A percentile compares a stretch with the other conserved stretches of the same genome.
Conservation (phyloP, 352 stramenopile genomes). For the Phytophthora citricola region DNA sequence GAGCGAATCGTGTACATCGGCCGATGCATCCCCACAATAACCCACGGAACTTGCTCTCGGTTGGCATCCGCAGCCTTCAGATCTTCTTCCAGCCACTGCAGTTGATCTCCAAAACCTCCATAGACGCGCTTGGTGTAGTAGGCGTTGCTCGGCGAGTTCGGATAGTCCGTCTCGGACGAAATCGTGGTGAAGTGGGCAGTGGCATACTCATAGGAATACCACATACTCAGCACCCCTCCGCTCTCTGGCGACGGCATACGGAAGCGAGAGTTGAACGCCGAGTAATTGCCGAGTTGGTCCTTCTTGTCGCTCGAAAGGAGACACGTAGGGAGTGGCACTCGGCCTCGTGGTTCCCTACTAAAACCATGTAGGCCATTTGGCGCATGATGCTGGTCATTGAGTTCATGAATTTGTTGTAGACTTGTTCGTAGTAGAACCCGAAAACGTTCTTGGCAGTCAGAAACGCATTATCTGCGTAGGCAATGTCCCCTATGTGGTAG, state of each 20-base stretch:
- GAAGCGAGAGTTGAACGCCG: constrained; percentile 56
- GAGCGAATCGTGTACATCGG: constrained; percentile 53
- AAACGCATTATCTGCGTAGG: constrained; percentile 42
- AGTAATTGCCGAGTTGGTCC: constrained; percentile 55
- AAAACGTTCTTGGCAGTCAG: constrained; percentile 30
- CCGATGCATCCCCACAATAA: constrained; percentile 63
- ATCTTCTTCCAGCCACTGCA: constrained; percentile 62
- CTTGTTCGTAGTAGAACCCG: constrained; percentile 46
- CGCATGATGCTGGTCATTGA: constrained; percentile 46
- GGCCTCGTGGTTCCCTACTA: constrained; percentile 75
- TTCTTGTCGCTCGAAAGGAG: constrained; percentile 32
- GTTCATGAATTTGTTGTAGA: constrained; percentile 80
- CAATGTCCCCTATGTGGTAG: constrained; percentile 41
- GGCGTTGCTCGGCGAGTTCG: constrained; percentile 43
- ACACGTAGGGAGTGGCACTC: constrained; percentile 56
- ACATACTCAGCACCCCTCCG: constrained; percentile 47
- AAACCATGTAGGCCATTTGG: constrained; percentile 69
- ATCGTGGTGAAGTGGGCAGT: constrained; percentile 74
- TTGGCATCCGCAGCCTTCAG: constrained; percentile 55
- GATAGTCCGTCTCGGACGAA: constrained; percentile 69
- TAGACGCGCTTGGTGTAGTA: constrained; percentile 40
- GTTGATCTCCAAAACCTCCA: constrained; percentile 50
- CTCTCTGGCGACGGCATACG: constrained; percentile 48
- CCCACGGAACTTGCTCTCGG: constrained; percentile 52
- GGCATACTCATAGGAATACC: constrained; percentile 51